A percentile compares a stretch with the other conserved stretches of the same genome.
These are phyloP conservation scores for Rhododendron vialii DNA, from an alignment of 148 eudicot genomes.

Conservation along the genomic window DNA sequence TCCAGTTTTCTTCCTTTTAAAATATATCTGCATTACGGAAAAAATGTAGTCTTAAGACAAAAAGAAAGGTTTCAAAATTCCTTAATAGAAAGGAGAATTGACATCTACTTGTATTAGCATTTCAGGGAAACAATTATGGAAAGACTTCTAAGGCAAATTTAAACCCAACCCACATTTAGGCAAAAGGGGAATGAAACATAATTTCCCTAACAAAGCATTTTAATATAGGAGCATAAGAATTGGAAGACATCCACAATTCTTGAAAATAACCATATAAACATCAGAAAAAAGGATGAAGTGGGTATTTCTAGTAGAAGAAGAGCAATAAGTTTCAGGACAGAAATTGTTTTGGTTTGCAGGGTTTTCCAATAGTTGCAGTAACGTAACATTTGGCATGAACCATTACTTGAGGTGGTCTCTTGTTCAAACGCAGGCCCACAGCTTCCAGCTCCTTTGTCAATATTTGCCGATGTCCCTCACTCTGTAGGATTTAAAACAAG, in stretches of 20 bases:
- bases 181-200: neutral
- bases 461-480: constrained; percentile 99
- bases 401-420: constrained; percentile 89
- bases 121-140: neutral
- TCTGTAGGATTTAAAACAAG: constrained; percentile 45
- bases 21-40: constrained; percentile 63
- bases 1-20: constrained; percentile 97
- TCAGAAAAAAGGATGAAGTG: neutral
- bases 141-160: constrained; percentile 1
- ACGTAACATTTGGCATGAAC: neutral
- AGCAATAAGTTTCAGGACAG: neutral
- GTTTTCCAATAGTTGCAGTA: neutral
- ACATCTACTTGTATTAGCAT: neutral
- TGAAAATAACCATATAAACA: neutral
- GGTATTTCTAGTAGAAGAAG: neutral
- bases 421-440: constrained; percentile 95
- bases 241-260: neutral
- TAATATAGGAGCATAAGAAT: neutral
- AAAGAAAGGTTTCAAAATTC: neutral
- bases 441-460: constrained; percentile 97
- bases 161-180: constrained; percentile 1
- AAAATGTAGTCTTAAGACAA: constrained; percentile 4
- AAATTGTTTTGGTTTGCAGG: neutral
- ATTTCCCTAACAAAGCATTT: neutral
- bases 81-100: neutral